Percentiles rank a stretch among this genome's conserved stretches.
Evolutionary conservation across 2,329 filamentous ascomycete species (phyloP).

Genomic region (Cladosporium sp.): DNA sequence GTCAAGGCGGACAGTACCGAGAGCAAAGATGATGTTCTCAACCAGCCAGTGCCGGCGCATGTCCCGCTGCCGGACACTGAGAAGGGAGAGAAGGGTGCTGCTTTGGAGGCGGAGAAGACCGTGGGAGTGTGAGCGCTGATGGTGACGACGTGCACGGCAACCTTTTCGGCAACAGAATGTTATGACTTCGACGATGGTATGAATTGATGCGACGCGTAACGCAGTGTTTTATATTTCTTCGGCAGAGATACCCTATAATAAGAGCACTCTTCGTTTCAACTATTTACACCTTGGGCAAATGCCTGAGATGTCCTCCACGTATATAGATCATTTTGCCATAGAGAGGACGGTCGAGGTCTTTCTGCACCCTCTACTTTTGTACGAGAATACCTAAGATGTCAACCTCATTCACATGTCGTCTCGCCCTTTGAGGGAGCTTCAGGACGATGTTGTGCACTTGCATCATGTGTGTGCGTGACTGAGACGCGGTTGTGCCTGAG

Average conservation of each 20-base stretch:
- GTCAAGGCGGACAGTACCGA: slow-evolving; percentile 14
- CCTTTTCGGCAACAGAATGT: not conserved
- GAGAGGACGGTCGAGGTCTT: no score
- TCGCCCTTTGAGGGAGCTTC: no score
- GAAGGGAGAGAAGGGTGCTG: slow-evolving; percentile 19
- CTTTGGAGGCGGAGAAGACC: slow-evolving; percentile 16
- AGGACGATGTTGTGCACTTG: no score
- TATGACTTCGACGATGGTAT: not conserved
- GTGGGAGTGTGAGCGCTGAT: not conserved
- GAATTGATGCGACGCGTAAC: not conserved
- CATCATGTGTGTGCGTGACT: no score
- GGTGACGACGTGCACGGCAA: not conserved
- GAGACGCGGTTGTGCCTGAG: no score
- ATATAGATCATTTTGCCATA: no score
- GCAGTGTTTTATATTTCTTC: not conserved
- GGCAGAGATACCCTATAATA: slow-evolving; percentile 10
- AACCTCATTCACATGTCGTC: no score
- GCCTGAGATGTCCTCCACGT: no score
- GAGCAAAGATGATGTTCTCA: slow-evolving; percentile 18
- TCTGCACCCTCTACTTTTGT: no score
- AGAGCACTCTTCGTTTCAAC: not conserved
- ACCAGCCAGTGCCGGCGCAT: slow-evolving; percentile 28
- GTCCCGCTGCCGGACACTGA: slow-evolving; percentile 26
- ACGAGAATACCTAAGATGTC: no score
- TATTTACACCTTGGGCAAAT: not conserved